Base-by-base conservation (phyloP, 1,284 basidiomycete genomes). In the Pseudozyma pruni region DNA sequence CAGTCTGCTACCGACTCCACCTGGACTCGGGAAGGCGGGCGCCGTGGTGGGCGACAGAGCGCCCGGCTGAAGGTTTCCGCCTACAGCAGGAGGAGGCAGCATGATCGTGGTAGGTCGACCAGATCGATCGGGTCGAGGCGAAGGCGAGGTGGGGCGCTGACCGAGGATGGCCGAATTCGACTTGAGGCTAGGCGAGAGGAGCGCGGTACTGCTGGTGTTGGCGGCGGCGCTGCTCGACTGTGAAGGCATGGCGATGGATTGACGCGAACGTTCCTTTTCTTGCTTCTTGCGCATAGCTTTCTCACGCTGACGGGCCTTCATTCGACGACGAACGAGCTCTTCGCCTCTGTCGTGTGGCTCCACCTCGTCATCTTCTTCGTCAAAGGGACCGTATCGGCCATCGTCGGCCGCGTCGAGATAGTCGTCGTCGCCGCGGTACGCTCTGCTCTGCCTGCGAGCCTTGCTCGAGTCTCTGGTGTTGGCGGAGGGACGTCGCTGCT, bases 341-440 rank as follows among this genome's bases (percentile, higher is more conserved):
- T 86, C 86, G 8, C 87, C 87, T 23, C 86, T 81, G 72, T 88
- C 87, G 32, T 81, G 76, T 10, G 82, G 80, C 39, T 83, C 75
- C 9, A 84, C 82, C 58, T 86, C 86, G 57, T 87, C 86, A 52
- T 86, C 86, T 22, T 83, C 46, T 1, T 68, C 57, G 38, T 62
- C 70, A 8, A 62, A 39, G 16, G 71, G 74, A 17, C 72, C 75
- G 47, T 43, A 77, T 22, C 72, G 51, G 10, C 57, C 58, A 14
- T 75, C 62, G 9, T 70, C 61, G 29, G 50, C 64, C 11, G 56
- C 52, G 32, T 75, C 59, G 23, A 62, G 57, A 14, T 73, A 64
- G 53, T 64, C 62, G 10, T 53, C 52, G 34, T 67, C 60, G 29
- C 22, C 54, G 19, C 48, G 58, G 46, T 56, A 52, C 16, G 61